A percentile compares a stretch with the other conserved stretches of the same genome.
These are phyloP conservation scores for Mycena citricolor DNA, from an alignment of 1,284 basidiomycete genomes.

Conservation along the genomic window DNA sequence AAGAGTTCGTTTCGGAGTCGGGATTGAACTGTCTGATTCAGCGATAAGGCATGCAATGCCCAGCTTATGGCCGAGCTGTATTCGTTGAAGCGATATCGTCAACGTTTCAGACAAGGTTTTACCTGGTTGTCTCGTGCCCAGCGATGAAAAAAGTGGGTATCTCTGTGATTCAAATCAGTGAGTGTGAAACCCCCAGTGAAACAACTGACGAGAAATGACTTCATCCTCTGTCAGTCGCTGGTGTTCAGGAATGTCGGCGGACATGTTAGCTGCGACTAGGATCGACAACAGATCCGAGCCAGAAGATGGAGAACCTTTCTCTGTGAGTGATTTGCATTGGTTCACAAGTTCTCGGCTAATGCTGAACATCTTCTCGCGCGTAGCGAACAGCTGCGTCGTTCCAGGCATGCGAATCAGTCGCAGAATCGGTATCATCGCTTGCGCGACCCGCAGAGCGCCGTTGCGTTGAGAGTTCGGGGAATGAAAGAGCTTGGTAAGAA, in stretches of 20 bases:
- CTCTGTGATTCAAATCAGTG: conserved; percentile 1
- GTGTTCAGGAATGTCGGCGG: background rate
- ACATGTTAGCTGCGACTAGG: conserved; percentile 10
- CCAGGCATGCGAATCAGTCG: conserved; percentile 3
- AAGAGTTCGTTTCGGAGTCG: conserved; percentile 13
- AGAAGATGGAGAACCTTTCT: background rate
- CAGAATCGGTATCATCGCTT: conserved; percentile 5
- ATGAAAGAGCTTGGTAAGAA: conserved; percentile 6
- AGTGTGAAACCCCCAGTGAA: background rate
- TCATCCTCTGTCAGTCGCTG: conserved; percentile 8
- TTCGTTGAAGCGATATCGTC: background rate
- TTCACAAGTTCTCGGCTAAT: conserved; percentile 6
- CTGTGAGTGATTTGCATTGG: conserved; percentile 15
- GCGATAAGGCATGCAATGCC: conserved; percentile 12
- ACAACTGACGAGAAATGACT: conserved; percentile 6
- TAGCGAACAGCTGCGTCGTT: background rate
- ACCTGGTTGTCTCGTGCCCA: conserved; percentile 12
- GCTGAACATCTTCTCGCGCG: conserved; percentile 3
- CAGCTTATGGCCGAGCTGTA: conserved; percentile 6
- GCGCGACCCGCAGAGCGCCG: background rate
- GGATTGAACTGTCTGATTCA: conserved; percentile 5
- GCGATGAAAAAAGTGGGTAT: conserved; percentile 12
- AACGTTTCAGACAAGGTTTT: background rate
- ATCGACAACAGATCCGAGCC: conserved; percentile 9
- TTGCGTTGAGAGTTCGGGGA: conserved; percentile 1